Conservation (phyloP, 768 basidiomycete genomes). For the Amanita muscaria region DNA sequence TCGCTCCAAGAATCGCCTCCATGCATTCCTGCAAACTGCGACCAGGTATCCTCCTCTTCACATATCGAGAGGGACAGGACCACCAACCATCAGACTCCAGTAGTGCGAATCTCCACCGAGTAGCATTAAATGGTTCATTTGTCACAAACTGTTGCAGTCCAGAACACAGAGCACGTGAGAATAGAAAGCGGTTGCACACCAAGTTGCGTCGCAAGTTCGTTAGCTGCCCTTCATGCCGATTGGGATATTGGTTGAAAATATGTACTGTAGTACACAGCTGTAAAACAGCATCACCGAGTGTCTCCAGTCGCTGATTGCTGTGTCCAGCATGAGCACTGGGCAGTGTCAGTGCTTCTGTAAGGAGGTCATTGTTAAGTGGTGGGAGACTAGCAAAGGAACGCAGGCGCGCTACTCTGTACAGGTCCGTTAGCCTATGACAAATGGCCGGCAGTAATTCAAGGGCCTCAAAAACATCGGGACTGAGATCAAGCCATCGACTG, state of each 20-base stretch:
- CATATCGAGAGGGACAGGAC: slow-evolving; percentile 20
- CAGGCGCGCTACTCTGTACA: slow-evolving; percentile 49
- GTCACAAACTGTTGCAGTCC: slow-evolving; percentile 58
- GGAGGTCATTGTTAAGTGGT: slow-evolving; percentile 41
- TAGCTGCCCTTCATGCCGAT: slow-evolving; percentile 80
- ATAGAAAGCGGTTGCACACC: slow-evolving; percentile 65
- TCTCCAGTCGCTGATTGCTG: slow-evolving; percentile 83
- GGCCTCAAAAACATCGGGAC: slow-evolving; percentile 37
- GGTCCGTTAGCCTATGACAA: slow-evolving; percentile 54
- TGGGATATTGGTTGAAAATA: slow-evolving; percentile 66
- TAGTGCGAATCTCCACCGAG: slow-evolving; percentile 51
- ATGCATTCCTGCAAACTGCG: slow-evolving; percentile 81
- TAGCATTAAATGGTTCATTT: slow-evolving; percentile 43
- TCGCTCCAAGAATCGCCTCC: slow-evolving; percentile 78
- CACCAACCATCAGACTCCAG: slow-evolving; percentile 21
- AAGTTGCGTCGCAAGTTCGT: slow-evolving; percentile 51
- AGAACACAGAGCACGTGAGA: slow-evolving; percentile 54
- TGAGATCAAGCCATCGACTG: slow-evolving; percentile 48
- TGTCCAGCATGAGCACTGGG: slow-evolving; percentile 55
- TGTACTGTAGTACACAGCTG: slow-evolving; percentile 71
- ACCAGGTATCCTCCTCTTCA: slow-evolving; percentile 47
- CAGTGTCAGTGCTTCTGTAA: slow-evolving; percentile 70
- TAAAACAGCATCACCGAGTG: slow-evolving; percentile 77
- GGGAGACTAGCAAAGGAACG: slow-evolving; percentile 53
- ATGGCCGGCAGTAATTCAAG: slow-evolving; percentile 59